A percentile compares a stretch with the other conserved stretches of the same genome.
These are phyloP conservation scores for Nicotiana otophora DNA, from an alignment of 257 asterid genomes.

Conservation along the genomic window DNA sequence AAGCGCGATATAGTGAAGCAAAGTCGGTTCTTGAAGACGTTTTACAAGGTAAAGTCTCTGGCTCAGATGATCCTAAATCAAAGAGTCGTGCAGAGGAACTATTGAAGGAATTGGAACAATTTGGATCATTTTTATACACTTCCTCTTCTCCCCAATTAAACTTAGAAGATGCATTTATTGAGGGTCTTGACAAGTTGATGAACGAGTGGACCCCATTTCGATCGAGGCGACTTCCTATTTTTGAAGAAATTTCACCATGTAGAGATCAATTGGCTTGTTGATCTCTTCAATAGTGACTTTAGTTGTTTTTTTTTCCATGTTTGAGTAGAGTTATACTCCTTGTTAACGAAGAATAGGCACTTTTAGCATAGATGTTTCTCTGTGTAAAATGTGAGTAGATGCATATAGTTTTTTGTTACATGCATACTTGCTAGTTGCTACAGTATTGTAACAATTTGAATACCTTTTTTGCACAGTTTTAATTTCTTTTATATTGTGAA, in stretches of 20 bases:
- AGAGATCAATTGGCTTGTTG: constrained; percentile 89
- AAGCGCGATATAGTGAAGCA: constrained; percentile 56
- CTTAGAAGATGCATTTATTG: constrained; percentile 53
- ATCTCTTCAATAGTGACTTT: constrained; percentile 11
- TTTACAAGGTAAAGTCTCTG: constrained; percentile 36
- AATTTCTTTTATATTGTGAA: not conserved
- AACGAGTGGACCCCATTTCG: constrained; percentile 54
- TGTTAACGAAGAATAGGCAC: not conserved
- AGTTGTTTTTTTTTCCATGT: not conserved
- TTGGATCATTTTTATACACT: constrained; percentile 13
- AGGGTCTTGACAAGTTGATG: constrained; percentile 70
- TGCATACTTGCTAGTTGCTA: not conserved
- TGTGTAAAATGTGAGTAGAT: not conserved
- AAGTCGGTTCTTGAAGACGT: constrained; percentile 53
- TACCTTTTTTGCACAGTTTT: not conserved
- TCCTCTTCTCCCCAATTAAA: constrained; percentile 16
- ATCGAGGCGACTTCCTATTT: constrained; percentile 79
- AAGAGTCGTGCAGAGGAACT: constrained; percentile 52
- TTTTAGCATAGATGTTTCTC: not conserved
- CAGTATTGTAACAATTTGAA: not conserved
- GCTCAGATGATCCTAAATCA: constrained; percentile 57
- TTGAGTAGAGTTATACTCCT: not conserved
- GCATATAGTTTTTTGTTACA: not conserved
- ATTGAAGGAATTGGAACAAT: constrained; percentile 40
- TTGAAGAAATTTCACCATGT: constrained; percentile 71